Evolutionary conservation across 108 stramenopile genomes (phyloP), one percentile per base, ranked within the genome.

Genomic region (Skeletonema tropicum): DNA sequence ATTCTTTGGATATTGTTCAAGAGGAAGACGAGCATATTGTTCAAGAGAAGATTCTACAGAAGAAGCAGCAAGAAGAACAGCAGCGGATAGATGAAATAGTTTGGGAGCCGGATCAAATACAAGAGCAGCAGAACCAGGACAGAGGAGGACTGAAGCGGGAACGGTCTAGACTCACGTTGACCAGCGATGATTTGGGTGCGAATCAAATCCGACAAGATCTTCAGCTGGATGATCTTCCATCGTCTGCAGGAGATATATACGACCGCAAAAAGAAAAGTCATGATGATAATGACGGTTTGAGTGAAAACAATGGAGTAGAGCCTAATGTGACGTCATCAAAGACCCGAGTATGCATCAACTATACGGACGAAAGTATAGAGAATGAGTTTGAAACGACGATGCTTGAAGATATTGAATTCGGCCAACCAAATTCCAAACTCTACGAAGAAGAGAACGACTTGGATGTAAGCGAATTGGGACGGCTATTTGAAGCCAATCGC

Each of bases 351-450:
- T 68, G 58, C 57, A 64, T 80, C 61, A 49, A 32, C 12, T 61
- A 68, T 25, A 46, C 33, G 9, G 62, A 80, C 46, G 57, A 52
- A 15, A 62, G 49, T 8, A 69, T 80, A 21, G 79, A 80, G 39
- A 63, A 45, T 17, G 73, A 74, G 36, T 80, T 80, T 42, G n/a
- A 41, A 12, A 80, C 79, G 0, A 64, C 49, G 32, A 39, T 65
- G 33, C 33, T 80, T 68, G 61, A 52, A 35, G 71, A 74, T 58
- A 36, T 80, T 17, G 62, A 74, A 41, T 80, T 70, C 41, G 63
- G 73, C n/a, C 25, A 30, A 21, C 32, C 21, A 17, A 23, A 68
- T 12, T 35, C 31, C 21, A 57, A 58, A 19, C 30, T 62, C 13
- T n/a, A 55, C 19, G 8, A 39, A 39, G 33, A 58, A 19, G 33